These are phyloP conservation scores for Phytophthora ramorum DNA, from an alignment of 352 stramenopile genomes.

Conservation along the genomic window DNA sequence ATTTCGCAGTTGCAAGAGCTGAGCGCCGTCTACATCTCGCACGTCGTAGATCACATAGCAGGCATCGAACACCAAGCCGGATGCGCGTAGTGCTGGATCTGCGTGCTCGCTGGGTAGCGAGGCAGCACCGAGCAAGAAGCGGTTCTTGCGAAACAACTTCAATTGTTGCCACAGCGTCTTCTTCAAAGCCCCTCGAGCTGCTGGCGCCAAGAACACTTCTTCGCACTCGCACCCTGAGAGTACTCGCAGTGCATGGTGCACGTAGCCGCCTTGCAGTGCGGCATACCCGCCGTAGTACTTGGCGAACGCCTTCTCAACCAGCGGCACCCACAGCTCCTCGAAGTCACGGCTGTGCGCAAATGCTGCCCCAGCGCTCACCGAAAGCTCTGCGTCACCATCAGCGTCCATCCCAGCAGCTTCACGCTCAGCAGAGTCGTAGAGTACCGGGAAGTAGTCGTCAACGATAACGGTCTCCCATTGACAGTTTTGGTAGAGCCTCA, in stretches of 20 bases:
- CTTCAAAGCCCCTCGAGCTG: conserved; percentile 85
- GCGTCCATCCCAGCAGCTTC: conserved; percentile 20
- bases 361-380: conserved; percentile 74
- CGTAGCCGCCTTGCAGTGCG: conserved; percentile 84
- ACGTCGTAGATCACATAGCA: conserved; percentile 95
- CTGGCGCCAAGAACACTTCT: conserved; percentile 88
- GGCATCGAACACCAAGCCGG: conserved; percentile 90
- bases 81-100: conserved; percentile 90
- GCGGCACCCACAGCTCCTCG: conserved; percentile 92
- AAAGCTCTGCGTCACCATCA: conserved; percentile 19
- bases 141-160: conserved; percentile 83
- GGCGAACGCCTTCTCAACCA: conserved; percentile 94
- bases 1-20: conserved; percentile 92
- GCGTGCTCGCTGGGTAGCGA: conserved; percentile 87
- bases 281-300: conserved; percentile 93
- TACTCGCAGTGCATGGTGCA: conserved; percentile 91
- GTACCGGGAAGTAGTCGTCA: conserved; percentile 92
- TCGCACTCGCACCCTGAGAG: conserved; percentile 90
- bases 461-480: conserved; percentile 94
- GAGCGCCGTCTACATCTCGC: conserved; percentile 80
- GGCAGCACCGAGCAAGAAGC: conserved; percentile 92
- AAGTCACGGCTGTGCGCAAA: conserved; percentile 90
- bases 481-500: conserved; percentile 92
- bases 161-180: conserved; percentile 92
- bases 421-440: conserved; percentile 48